A percentile compares a stretch with the other conserved stretches of the same genome.
Evolutionary conservation across 2,329 filamentous ascomycete genomes (phyloP).

Genomic region (Emydomyces testavorans): DNA sequence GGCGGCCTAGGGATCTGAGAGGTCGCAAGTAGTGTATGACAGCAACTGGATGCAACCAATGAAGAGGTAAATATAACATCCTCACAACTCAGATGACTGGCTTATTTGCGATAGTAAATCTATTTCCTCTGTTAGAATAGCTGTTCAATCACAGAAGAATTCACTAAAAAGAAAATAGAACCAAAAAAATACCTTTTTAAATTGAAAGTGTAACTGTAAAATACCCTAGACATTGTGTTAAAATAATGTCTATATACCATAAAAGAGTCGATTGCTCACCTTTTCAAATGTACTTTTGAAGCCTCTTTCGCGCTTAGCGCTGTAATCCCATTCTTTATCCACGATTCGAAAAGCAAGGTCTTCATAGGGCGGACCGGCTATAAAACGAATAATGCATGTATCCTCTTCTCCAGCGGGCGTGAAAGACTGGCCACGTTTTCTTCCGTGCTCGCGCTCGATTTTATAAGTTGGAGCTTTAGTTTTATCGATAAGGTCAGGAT

Average conservation of each 20-base stretch:
- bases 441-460: constrained; percentile 85
- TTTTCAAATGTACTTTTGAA: constrained; percentile 97
- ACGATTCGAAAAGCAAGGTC: constrained; percentile 96
- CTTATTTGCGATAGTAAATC: constrained; percentile 41
- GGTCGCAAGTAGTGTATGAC: neutral
- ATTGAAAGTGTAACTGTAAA: constrained; percentile 92
- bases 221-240: constrained; percentile 55
- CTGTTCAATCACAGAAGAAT: neutral
- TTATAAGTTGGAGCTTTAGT: constrained; percentile 88
- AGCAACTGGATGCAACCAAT: neutral
- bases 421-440: constrained; percentile 81
- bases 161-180: too few relatives aligned
- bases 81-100: constrained; percentile 12
- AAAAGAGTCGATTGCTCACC: constrained; percentile 44
- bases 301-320: constrained; percentile 82
- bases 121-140: constrained; percentile 15
- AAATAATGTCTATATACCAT: constrained; percentile 12
- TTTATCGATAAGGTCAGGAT: constrained; percentile 92
- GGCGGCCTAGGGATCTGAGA: neutral
- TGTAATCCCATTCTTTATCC: constrained; percentile 98
- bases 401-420: constrained; percentile 91
- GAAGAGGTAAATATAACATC: neutral
- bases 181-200: constrained; percentile 75
- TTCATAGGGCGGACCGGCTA: constrained; percentile 89
- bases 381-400: constrained; percentile 91